Evolutionary conservation across 306 rosid genomes (phyloP), one percentile per base, ranked within the genome.

Genomic region (Chamaecrista fasciculata): DNA sequence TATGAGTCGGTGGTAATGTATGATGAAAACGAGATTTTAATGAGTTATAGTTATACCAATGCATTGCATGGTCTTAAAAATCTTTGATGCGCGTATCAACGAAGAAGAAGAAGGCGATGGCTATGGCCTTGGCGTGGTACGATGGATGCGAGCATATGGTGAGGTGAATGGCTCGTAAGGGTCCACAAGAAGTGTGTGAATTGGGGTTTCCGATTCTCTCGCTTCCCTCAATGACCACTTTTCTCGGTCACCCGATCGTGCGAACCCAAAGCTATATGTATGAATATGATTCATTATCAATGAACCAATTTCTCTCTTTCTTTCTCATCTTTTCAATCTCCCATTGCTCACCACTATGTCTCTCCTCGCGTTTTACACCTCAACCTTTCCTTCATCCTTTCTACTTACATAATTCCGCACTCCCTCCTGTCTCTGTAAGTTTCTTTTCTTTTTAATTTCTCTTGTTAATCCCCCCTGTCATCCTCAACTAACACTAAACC

Each of bases 121-220:
- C n/a, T n/a, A n/a, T n/a, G n/a, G n/a, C n/a, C n/a, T n/a, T n/a
- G n/a, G n/a, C n/a, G n/a, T n/a, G n/a, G n/a, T n/a, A n/a, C n/a
- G n/a, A n/a, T n/a, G n/a, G n/a, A n/a, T n/a, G n/a, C n/a, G n/a
- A n/a, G n/a, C n/a, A n/a, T n/a, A n/a, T n/a, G n/a, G n/a, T n/a
- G n/a, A n/a, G n/a, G n/a, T n/a, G n/a, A n/a, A n/a, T n/a, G n/a
- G n/a, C n/a, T n/a, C n/a, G n/a, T n/a, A n/a, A n/a, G n/a, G n/a
- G n/a, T n/a, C n/a, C n/a, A n/a, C n/a, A n/a, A n/a, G n/a, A n/a
- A n/a, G n/a, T n/a, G n/a, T n/a, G n/a, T n/a, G n/a, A n/a, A n/a
- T n/a, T n/a, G n/a, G n/a, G n/a, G n/a, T n/a, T n/a, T n/a, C 87
- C 87, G 77, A 86, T 76, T 86, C 82, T 84, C 77, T 24, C 83